Conservation (phyloP, 139 green algal species). For the Tetradesmus obliquus region DNA sequence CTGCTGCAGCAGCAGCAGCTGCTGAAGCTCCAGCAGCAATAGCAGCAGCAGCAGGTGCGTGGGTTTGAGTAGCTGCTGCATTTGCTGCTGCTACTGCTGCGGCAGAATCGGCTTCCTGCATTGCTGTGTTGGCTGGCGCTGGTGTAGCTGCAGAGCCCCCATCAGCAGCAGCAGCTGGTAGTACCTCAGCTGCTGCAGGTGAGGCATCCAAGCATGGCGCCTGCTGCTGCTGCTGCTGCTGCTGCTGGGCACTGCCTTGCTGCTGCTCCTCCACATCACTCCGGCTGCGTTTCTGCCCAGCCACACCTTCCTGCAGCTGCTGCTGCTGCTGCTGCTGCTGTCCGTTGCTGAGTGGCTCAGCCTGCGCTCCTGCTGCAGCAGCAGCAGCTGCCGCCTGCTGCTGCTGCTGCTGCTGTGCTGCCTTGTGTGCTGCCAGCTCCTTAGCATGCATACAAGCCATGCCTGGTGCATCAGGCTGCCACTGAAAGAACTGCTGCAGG, state of each 20-base stretch:
- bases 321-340: background rate
- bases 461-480: background rate
- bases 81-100: background rate
- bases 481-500: background rate
- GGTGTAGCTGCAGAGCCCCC: background rate
- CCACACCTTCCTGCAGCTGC: background rate
- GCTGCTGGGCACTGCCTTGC: background rate
- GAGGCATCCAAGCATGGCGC: background rate
- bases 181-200: background rate
- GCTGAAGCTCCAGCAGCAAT: background rate
- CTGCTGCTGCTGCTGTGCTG: background rate
- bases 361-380: background rate
- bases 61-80: background rate
- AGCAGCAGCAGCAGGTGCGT: background rate
- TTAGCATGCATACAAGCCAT: background rate
- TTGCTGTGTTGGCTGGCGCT: background rate
- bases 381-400: conserved; percentile 7
- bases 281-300: background rate
- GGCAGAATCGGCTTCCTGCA: background rate
- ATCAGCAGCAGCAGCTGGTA: background rate
- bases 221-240: background rate
- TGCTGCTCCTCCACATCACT: background rate
- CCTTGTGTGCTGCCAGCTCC: background rate
- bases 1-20: background rate
- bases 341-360: background rate